Percentiles rank a stretch among this genome's conserved stretches.
These are phyloP conservation scores for Globisporangium paroecandrum DNA, from an alignment of 352 stramenopile species.

Conservation along the genomic window DNA sequence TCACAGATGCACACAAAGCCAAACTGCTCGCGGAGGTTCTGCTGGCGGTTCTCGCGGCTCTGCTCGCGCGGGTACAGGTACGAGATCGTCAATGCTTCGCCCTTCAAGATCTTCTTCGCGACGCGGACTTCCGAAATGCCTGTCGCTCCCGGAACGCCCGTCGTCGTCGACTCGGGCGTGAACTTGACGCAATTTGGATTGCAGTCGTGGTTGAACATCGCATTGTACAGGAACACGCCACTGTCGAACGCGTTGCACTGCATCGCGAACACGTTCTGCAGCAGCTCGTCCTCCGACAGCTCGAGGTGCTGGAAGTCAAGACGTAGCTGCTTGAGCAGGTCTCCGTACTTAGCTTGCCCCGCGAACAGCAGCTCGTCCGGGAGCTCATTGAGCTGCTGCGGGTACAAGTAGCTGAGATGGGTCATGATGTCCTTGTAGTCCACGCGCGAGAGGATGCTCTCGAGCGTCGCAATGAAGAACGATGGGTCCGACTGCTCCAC, in stretches of 20 bases:
- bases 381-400: conserved; percentile 74
- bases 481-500: conserved; percentile 71
- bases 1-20: conserved; percentile 81
- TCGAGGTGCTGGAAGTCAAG: conserved; percentile 42
- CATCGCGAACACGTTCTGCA: conserved; percentile 88
- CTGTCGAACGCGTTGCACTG: conserved; percentile 94
- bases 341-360: conserved; percentile 54
- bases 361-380: conserved; percentile 48
- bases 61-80: conserved; percentile 91
- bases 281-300: conserved; percentile 64
- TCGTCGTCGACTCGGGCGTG: conserved; percentile 43
- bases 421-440: conserved; percentile 71
- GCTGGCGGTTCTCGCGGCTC: conserved; percentile 71
- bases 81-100: conserved; percentile 91
- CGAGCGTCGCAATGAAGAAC: conserved; percentile 89
- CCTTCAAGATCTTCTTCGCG: conserved; percentile 74
- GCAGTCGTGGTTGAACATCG: conserved; percentile 94
- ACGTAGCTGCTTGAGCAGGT: conserved; percentile 50
- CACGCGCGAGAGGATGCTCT: conserved; percentile 64
- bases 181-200: conserved; percentile 96
- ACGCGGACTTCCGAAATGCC: conserved; percentile 91
- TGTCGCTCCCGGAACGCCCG: conserved; percentile 77
- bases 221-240: conserved; percentile 91
- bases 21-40: conserved; percentile 90
- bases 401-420: conserved; percentile 84